phyloP scores from a whole-genome alignment of 2,329 filamentous ascomycete genomes.

The Fusarium acutatum region DNA sequence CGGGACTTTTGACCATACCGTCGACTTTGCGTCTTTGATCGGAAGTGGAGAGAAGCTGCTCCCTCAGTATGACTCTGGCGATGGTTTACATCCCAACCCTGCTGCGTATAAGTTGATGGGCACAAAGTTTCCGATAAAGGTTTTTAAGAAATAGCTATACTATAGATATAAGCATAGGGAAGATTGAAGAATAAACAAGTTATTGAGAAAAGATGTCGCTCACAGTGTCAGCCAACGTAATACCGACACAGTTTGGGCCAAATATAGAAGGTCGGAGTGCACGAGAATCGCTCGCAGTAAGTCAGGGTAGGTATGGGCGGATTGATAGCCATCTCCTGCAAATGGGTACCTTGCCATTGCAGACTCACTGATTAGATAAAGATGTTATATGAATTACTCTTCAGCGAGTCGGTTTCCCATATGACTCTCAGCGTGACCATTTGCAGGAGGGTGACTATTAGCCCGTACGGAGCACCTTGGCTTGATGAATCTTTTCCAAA shows the following conservation, averaged over 20 bases:
- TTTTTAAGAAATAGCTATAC: background rate
- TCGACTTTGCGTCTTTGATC: constrained; percentile 23
- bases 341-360: too few relatives aligned
- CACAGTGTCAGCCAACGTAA: fast-evolving
- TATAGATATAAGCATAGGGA: fast-evolving
- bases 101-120: constrained; percentile 18
- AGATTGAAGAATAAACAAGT: fast-evolving
- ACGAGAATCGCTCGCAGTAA: too few relatives aligned
- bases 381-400: too few relatives aligned
- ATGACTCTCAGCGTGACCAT: too few relatives aligned
- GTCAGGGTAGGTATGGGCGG: too few relatives aligned
- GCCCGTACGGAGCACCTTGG: too few relatives aligned
- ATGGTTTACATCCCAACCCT: constrained; percentile 27
- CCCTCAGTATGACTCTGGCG: constrained; percentile 18
- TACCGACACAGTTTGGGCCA: background rate
- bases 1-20: constrained; percentile 11
- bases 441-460: too few relatives aligned
- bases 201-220: background rate
- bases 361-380: too few relatives aligned
- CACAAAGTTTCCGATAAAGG: background rate
- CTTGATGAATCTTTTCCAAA: background rate
- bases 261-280: background rate
- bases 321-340: too few relatives aligned
- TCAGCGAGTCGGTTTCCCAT: too few relatives aligned
- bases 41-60: constrained; percentile 15